phyloP scores from a whole-genome alignment of 2,329 filamentous ascomycete genomes.

The Neonectria neomacrospora region DNA sequence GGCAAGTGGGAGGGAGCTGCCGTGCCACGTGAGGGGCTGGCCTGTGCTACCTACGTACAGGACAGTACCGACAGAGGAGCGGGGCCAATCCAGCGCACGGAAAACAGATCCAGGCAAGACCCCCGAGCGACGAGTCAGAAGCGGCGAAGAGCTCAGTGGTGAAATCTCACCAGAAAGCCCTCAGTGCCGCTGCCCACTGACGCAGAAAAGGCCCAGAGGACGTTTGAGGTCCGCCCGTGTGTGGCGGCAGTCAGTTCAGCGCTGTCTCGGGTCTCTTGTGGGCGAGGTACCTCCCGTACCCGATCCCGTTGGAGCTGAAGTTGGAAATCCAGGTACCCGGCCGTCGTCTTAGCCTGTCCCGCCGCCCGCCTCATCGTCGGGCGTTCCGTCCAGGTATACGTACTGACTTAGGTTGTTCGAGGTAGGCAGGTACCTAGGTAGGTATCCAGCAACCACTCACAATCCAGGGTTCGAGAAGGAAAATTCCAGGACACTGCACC shows the following conservation, averaged over 20 bases:
- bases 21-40: conserved; percentile 15
- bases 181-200: neutral
- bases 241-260: conserved; percentile 17
- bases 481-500: neutral
- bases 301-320: conserved; percentile 14
- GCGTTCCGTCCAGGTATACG: conserved; percentile 12
- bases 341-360: conserved; percentile 14
- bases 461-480: neutral
- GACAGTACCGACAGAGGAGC: neutral
- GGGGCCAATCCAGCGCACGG: neutral
- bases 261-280: conserved; percentile 4
- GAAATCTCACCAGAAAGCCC: neutral
- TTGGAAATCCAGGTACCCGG: conserved; percentile 30
- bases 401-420: conserved; percentile 1
- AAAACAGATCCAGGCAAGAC: neutral
- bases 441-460: neutral
- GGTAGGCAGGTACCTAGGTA: too few relatives aligned
- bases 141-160: too few relatives aligned
- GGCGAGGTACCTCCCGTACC: neutral
- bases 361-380: conserved; percentile 8
- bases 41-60: neutral
- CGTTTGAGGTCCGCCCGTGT: neutral
- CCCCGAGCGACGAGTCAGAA: neutral
- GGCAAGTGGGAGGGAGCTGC: neutral
- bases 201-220: neutral